Percentiles rank a stretch among this genome's conserved stretches.
phyloP scores from a whole-genome alignment of 2,329 filamentous ascomycete genomes.

The Venturia effusa region DNA sequence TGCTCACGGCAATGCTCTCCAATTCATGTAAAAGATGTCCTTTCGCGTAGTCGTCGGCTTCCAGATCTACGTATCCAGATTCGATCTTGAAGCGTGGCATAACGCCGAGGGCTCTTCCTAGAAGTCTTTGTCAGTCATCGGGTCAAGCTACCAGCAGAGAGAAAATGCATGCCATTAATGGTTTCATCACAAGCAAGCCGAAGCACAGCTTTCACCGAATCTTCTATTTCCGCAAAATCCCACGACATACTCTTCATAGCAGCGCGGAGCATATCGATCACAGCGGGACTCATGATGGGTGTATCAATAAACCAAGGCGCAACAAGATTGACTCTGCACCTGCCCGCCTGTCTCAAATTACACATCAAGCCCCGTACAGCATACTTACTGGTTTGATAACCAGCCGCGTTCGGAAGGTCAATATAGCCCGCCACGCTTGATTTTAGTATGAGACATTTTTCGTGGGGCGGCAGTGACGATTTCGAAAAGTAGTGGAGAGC shows the following conservation, averaged over 20 bases:
- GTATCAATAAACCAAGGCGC: slow-evolving; percentile 11
- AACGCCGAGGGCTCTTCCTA: background rate
- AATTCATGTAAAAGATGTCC: background rate
- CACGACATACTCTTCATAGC: background rate
- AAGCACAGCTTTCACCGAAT: slow-evolving; percentile 6
- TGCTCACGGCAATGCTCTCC: background rate
- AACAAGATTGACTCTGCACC: slow-evolving; percentile 8
- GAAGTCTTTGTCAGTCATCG: background rate
- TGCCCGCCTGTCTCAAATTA: slow-evolving; percentile 6
- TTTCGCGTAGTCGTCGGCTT: slow-evolving; percentile 3
- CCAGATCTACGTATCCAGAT: background rate
- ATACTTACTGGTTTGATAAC: slow-evolving; percentile 9
- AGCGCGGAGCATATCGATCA: background rate
- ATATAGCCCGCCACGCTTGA: slow-evolving; percentile 10
- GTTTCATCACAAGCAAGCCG: background rate
- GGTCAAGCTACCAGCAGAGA: background rate
- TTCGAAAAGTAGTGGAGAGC: slow-evolving; percentile 34
- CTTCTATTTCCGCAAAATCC: slow-evolving; percentile 3
- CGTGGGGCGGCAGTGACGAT: background rate
- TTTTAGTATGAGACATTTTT: slow-evolving; percentile 11
- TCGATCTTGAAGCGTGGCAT: background rate
- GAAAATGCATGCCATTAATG: slow-evolving; percentile 3
- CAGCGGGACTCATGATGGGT: slow-evolving; percentile 5
- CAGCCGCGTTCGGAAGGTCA: background rate
- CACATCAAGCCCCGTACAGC: slow-evolving; percentile 12